phyloP scores from a whole-genome alignment of 345 rosid genomes.

The Eutrema japonicum region DNA sequence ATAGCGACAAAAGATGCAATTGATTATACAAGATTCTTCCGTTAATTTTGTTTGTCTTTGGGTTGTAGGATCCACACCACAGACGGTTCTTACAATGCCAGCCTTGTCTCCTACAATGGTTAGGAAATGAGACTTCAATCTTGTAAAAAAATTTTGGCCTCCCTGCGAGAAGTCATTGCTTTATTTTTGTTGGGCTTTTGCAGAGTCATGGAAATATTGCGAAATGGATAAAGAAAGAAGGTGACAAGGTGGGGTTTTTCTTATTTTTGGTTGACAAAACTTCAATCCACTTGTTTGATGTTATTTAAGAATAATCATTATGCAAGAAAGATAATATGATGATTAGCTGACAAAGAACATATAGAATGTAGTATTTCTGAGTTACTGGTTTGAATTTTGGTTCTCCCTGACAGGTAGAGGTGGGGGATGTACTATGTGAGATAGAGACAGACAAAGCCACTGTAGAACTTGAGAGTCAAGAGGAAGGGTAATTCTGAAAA shows the following conservation, averaged over 20 bases:
- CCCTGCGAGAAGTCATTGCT: conserved; percentile 38
- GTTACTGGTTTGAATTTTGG: conserved; percentile 41
- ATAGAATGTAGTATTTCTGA: conserved; percentile 18
- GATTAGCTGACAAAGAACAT: conserved; percentile 26
- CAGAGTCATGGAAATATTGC: conserved; percentile 95
- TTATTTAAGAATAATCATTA: conserved; percentile 31
- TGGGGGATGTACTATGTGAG: conserved; percentile 88
- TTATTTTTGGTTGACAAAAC: conserved; percentile 20
- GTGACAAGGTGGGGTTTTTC: conserved; percentile 73
- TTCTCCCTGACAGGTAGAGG: conserved; percentile 74
- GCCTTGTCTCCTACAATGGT: conserved; percentile 99
- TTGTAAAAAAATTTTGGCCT: conserved; percentile 33
- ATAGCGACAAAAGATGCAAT: background rate
- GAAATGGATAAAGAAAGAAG: conserved; percentile 96
- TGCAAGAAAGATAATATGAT: background rate
- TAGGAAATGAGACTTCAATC: conserved; percentile 37
- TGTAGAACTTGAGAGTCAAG: conserved; percentile 90
- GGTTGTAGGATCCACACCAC: conserved; percentile 68
- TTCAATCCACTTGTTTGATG: conserved; percentile 15
- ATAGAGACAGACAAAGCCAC: conserved; percentile 99
- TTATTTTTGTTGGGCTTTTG: conserved; percentile 45
- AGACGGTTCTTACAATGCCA: conserved; percentile 83
- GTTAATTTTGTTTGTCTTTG: conserved; percentile 44
- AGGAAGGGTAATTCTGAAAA: conserved; percentile 73
- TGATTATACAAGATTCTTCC: conserved; percentile 3